Evolutionary conservation across 2,329 filamentous ascomycete genomes (phyloP).

Genomic region (Epichloe aotearoae): DNA sequence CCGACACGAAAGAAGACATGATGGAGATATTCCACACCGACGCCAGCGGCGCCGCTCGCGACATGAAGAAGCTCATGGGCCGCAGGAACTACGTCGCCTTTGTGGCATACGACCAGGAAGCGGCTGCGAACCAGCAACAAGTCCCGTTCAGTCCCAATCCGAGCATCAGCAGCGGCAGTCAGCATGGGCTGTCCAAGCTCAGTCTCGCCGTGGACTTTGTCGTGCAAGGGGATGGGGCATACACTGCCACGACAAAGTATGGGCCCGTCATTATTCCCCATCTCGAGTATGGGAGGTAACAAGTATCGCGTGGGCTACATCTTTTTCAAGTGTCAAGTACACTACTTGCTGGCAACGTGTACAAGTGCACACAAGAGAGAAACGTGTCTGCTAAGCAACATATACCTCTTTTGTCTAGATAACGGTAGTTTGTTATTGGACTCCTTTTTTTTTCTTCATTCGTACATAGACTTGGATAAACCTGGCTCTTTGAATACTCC

Average conservation of each 20-base stretch:
- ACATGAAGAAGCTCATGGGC: constrained; percentile 87
- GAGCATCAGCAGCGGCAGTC: constrained; percentile 20
- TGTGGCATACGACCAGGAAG: constrained; percentile 86
- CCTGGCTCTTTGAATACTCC: background rate
- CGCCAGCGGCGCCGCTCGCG: constrained; percentile 67
- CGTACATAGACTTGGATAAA: background rate
- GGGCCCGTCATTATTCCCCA: constrained; percentile 91
- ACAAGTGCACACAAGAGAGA: background rate
- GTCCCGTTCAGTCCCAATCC: constrained; percentile 25
- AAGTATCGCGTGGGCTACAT: background rate
- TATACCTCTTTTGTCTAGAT: background rate
- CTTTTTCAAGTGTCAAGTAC: too few relatives aligned
- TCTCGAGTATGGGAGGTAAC: constrained; percentile 52
- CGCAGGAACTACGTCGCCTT: constrained; percentile 85
- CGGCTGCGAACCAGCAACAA: constrained; percentile 28
- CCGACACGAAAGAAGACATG: constrained; percentile 98
- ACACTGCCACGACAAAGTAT: constrained; percentile 80
- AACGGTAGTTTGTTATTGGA: background rate
- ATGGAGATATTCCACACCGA: constrained; percentile 99
- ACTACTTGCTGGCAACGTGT: too few relatives aligned
- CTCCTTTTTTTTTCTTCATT: background rate
- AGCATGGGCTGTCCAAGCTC: constrained; percentile 47
- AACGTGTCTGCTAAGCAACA: background rate
- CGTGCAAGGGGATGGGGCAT: constrained; percentile 80
- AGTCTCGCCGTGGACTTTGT: constrained; percentile 93